Evolutionary conservation across 1,139 yeast genomes (phyloP).

Genomic region (Suhomyces wounanorum): DNA sequence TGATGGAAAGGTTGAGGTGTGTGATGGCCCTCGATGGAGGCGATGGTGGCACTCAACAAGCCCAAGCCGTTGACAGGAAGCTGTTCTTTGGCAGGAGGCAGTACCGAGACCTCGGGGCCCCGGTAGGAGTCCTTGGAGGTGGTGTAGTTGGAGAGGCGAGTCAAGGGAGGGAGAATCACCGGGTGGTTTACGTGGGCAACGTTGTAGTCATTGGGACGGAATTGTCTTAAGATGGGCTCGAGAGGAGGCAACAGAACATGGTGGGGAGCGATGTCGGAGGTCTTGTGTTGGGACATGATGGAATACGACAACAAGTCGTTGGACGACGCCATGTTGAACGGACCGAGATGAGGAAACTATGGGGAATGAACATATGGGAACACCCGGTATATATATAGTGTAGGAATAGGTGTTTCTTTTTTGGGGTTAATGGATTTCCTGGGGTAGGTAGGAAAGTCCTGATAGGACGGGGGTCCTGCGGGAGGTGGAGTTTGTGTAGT

Average conservation of each 20-base stretch:
- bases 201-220: constrained; percentile 3
- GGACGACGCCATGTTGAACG: constrained; percentile 23
- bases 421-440: constrained; percentile 9
- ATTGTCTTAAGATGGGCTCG: constrained; percentile 16
- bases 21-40: constrained; percentile 8
- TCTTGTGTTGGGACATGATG: constrained; percentile 29
- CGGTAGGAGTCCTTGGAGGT: constrained; percentile 2
- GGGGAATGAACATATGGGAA: neutral
- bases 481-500: neutral
- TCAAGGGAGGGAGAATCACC: constrained; percentile 10
- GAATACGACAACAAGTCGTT: constrained; percentile 39
- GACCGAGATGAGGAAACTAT: neutral
- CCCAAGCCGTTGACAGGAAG: constrained; percentile 17
- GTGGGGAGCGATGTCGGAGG: constrained; percentile 1
- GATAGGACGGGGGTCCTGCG: constrained; percentile 1
- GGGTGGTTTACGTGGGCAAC: neutral
- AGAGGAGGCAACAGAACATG: constrained; percentile 17
- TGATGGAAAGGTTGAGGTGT: neutral
- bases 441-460: constrained; percentile 9
- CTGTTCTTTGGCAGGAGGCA: constrained; percentile 1
- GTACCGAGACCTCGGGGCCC: neutral
- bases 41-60: constrained; percentile 18
- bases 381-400: constrained; percentile 1
- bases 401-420: constrained; percentile 2
- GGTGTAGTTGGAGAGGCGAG: constrained; percentile 12